A percentile compares a stretch with the other conserved stretches of the same genome.
Conservation (phyloP, 805 yeast genomes). For the Blastobotrys parvus region DNA sequence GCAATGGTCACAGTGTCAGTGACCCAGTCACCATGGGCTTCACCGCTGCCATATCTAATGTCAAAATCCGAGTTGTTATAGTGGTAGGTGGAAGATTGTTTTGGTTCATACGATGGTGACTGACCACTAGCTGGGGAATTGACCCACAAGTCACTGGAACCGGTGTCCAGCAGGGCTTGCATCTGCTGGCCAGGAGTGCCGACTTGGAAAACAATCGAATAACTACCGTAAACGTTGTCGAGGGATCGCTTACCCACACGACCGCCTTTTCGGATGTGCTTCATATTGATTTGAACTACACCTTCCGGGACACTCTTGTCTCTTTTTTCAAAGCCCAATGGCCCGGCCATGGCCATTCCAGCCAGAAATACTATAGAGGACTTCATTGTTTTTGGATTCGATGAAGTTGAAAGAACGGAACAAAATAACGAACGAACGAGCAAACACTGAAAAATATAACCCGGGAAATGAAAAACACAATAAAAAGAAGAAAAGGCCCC, state of each 20-base stretch:
- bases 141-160: constrained; percentile 61
- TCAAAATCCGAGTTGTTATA: constrained; percentile 77
- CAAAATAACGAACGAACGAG: too few species aligned
- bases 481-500: too few species aligned
- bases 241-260: constrained; percentile 8
- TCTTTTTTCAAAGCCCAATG: neutral
- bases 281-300: constrained; percentile 10
- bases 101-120: constrained; percentile 7
- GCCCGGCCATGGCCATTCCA: too few species aligned
- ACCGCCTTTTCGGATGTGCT: constrained; percentile 5
- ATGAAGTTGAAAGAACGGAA: too few species aligned
- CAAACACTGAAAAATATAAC: too few species aligned
- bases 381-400: too few species aligned
- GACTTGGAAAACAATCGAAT: constrained; percentile 22
- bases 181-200: constrained; percentile 51
- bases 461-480: too few species aligned
- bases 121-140: constrained; percentile 10
- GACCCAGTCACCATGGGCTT: constrained; percentile 72
- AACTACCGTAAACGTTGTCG: constrained; percentile 15
- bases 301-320: constrained; percentile 5
- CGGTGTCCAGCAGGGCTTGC: constrained; percentile 57
- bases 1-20: constrained; percentile 68
- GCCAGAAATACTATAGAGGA: too few species aligned
- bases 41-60: constrained; percentile 89
- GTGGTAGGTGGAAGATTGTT: constrained; percentile 59